These are phyloP conservation scores for Rhizopogon vinicolor DNA, from an alignment of 768 basidiomycete species.

Conservation along the genomic window DNA sequence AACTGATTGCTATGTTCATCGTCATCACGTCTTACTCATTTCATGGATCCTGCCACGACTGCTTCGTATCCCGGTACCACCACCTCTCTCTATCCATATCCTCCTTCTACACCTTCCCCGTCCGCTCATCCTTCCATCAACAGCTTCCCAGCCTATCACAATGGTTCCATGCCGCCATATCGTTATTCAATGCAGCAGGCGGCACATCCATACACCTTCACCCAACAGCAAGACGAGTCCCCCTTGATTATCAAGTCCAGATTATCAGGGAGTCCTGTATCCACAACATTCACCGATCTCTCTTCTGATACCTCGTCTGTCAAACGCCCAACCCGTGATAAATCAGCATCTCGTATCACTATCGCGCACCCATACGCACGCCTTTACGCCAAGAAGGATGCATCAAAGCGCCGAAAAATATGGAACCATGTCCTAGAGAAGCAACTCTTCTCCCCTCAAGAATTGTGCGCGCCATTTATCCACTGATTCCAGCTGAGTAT, in stretches of 20 bases:
- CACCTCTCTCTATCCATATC: background rate
- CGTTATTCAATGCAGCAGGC: background rate
- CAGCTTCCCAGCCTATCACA: background rate
- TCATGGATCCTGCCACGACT: background rate
- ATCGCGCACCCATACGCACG: slow-evolving; percentile 68
- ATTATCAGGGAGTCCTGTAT: slow-evolving; percentile 1
- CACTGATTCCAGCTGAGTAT: background rate
- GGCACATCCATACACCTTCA: slow-evolving; percentile 8
- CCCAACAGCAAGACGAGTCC: background rate
- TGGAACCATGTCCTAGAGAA: slow-evolving; percentile 81
- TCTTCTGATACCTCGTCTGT: slow-evolving; percentile 1
- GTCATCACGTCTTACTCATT: background rate
- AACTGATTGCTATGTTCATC: too few species aligned
- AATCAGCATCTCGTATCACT: slow-evolving; percentile 19
- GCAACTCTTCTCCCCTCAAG: slow-evolving; percentile 58
- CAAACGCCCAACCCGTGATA: slow-evolving; percentile 13
- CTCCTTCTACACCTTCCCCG: slow-evolving; percentile 5
- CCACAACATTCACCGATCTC: background rate
- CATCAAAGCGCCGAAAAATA: slow-evolving; percentile 64
- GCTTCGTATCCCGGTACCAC: background rate
- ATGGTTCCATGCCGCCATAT: slow-evolving; percentile 4
- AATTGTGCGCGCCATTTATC: slow-evolving; percentile 43
- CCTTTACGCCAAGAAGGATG: slow-evolving; percentile 58
- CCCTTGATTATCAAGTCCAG: slow-evolving; percentile 6
- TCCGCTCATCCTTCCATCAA: background rate